A percentile compares a stretch with the other conserved stretches of the same genome.
phyloP scores from a whole-genome alignment of 1,284 basidiomycete species.

The Coniferiporia sulphurascens region DNA sequence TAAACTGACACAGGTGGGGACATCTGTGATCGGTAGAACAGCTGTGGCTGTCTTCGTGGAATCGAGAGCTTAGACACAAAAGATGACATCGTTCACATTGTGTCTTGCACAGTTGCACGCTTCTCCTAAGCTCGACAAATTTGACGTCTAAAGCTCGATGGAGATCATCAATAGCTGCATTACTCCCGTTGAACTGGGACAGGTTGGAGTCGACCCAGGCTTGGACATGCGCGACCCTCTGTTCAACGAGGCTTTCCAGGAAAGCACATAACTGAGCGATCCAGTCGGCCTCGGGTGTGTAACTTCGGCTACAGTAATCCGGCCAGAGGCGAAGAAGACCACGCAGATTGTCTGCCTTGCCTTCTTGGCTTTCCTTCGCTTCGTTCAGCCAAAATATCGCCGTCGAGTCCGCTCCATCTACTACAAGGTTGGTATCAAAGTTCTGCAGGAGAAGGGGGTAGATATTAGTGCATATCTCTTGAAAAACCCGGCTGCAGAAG shows the following conservation, averaged over 20 bases:
- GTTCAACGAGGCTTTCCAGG: conserved; percentile 35
- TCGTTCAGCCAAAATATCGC: conserved; percentile 33
- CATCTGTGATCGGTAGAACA: conserved; percentile 49
- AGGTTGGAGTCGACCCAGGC: conserved; percentile 49
- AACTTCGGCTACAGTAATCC: conserved; percentile 27
- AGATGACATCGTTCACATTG: conserved; percentile 45
- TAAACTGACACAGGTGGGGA: conserved; percentile 38
- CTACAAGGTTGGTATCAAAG: conserved; percentile 39
- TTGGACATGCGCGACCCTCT: conserved; percentile 41
- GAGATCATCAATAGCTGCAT: conserved; percentile 44
- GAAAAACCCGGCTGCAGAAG: neutral
- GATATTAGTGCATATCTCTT: neutral
- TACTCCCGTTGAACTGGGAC: conserved; percentile 38
- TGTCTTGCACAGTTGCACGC: conserved; percentile 43
- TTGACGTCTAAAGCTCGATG: conserved; percentile 38
- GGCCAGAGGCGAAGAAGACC: conserved; percentile 33
- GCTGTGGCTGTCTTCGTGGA: conserved; percentile 43
- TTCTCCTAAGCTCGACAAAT: conserved; percentile 39
- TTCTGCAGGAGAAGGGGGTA: conserved; percentile 32
- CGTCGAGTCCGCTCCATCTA: conserved; percentile 34
- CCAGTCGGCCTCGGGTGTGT: conserved; percentile 38
- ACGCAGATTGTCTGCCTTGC: conserved; percentile 29
- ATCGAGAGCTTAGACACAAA: conserved; percentile 38
- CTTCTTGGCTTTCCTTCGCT: conserved; percentile 21
- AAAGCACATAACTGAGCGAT: conserved; percentile 30